These are phyloP conservation scores for Rhynchosporium secalis DNA, from an alignment of 2,329 filamentous ascomycete genomes.

Conservation along the genomic window DNA sequence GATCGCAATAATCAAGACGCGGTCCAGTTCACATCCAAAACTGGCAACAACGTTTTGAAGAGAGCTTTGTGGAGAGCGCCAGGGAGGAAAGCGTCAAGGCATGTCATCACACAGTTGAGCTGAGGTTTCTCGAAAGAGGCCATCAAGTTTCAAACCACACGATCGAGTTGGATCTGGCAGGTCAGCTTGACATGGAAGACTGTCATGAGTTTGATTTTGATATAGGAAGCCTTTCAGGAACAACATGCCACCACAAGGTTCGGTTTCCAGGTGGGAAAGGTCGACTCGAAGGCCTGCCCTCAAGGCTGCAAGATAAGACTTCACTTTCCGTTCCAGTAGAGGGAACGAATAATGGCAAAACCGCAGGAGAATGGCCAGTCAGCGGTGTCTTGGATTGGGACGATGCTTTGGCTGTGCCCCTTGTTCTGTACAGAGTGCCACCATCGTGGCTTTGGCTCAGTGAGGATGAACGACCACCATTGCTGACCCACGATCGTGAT, in stretches of 20 bases:
- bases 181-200: neutral
- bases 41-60: neutral
- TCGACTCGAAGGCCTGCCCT: neutral
- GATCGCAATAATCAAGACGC: neutral
- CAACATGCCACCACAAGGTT: neutral
- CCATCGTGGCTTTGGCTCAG: slow-evolving; percentile 27
- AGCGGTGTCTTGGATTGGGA: slow-evolving; percentile 32
- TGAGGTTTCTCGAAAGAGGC: neutral
- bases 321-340: no score
- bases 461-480: slow-evolving; percentile 2
- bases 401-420: slow-evolving; percentile 21
- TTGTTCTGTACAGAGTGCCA: slow-evolving; percentile 20
- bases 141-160: neutral
- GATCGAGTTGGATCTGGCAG: neutral
- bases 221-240: neutral
- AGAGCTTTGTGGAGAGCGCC: neutral
- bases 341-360: no score
- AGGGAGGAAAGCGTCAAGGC: neutral
- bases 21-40: neutral
- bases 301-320: no score
- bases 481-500: slow-evolving; percentile 19
- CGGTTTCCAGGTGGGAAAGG: neutral
- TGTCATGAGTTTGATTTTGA: neutral
- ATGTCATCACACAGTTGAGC: neutral
- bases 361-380: slow-evolving; percentile 19